Percentiles rank a stretch among this genome's conserved stretches.
phyloP scores from a whole-genome alignment of 768 basidiomycete species.

The Trametes maxima region DNA sequence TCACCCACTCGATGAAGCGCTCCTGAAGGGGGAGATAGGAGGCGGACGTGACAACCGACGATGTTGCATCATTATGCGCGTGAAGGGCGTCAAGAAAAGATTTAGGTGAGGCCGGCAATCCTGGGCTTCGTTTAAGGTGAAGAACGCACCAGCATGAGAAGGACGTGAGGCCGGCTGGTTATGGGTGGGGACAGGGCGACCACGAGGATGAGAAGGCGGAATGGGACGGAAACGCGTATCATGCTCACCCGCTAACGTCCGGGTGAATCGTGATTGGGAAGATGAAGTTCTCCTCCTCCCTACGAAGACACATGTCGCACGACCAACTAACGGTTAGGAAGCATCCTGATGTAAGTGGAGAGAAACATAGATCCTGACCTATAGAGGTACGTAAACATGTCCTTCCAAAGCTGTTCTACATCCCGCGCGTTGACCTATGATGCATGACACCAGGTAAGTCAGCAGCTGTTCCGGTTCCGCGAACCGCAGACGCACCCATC shows the following conservation, averaged over 20 bases:
- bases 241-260: conserved; percentile 65
- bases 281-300: conserved; percentile 50
- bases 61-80: neutral
- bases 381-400: conserved; percentile 70
- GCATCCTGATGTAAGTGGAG: neutral
- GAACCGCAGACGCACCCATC: conserved; percentile 49
- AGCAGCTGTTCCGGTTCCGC: neutral
- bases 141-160: conserved; percentile 65
- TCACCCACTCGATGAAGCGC: conserved; percentile 75
- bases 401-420: conserved; percentile 77
- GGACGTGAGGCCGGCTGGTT: conserved; percentile 64
- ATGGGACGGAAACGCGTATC: neutral
- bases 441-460: neutral
- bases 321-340: neutral
- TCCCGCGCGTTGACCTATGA: conserved; percentile 61
- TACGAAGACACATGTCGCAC: neutral
- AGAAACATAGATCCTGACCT: conserved; percentile 36
- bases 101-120: neutral
- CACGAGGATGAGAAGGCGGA: neutral
- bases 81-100: neutral
- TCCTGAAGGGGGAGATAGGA: conserved; percentile 42
- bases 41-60: neutral
- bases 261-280: conserved; percentile 82
- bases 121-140: neutral
- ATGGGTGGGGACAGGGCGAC: neutral